phyloP scores from a whole-genome alignment of 2,329 filamentous ascomycete genomes.

The Amauroascus verrucosus region DNA sequence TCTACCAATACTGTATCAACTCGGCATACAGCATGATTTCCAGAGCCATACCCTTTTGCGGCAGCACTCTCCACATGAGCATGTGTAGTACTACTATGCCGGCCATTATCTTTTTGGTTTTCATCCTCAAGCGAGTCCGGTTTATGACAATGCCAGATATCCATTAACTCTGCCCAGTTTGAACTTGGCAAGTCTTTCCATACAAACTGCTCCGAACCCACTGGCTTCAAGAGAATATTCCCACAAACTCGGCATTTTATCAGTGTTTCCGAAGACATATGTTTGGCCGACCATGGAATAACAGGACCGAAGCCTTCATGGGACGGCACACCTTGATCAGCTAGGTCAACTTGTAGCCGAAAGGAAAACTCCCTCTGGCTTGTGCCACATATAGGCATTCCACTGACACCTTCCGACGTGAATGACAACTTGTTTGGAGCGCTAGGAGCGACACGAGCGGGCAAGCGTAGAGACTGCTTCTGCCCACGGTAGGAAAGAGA shows the following conservation, averaged over 20 bases:
- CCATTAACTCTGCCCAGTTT: constrained; percentile 99
- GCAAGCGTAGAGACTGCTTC: constrained; percentile 40
- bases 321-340: neutral
- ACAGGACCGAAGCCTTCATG: constrained; percentile 23
- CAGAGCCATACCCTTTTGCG: constrained; percentile 72
- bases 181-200: constrained; percentile 96
- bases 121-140: constrained; percentile 47
- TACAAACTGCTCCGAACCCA: constrained; percentile 22
- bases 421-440: constrained; percentile 20
- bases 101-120: constrained; percentile 19
- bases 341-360: constrained; percentile 43
- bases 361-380: constrained; percentile 39
- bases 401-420: constrained; percentile 5
- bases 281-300: constrained; percentile 31
- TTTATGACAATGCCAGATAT: constrained; percentile 99
- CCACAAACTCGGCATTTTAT: constrained; percentile 34
- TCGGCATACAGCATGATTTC: constrained; percentile 58
- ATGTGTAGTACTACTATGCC: neutral
- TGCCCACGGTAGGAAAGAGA: constrained; percentile 25
- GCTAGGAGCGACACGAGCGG: constrained; percentile 28
- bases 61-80: constrained; percentile 37
- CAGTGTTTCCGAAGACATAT: constrained; percentile 26
- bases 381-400: neutral
- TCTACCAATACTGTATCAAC: constrained; percentile 67
- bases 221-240: constrained; percentile 22